A percentile compares a stretch with the other conserved stretches of the same genome.
Evolutionary conservation across 2,329 filamentous ascomycete genomes (phyloP).

Genomic region (Fusarium bactridioides): DNA sequence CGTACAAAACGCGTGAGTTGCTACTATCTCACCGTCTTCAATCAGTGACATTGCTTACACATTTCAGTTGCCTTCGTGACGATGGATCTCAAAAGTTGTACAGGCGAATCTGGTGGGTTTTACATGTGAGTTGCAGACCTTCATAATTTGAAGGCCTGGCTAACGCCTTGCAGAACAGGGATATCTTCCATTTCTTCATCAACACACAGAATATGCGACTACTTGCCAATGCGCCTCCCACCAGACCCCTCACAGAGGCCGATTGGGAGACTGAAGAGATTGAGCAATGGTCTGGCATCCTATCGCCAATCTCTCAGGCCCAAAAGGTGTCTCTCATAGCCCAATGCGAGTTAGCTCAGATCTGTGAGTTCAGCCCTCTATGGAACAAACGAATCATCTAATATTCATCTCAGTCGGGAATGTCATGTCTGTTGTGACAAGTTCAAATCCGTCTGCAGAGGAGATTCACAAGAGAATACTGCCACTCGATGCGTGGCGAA

Average conservation of each 20-base stretch:
- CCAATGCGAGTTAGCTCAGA: constrained; percentile 16
- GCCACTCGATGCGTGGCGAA: not conserved
- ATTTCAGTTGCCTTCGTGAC: not conserved
- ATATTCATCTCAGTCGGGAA: not conserved
- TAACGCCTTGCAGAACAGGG: not conserved
- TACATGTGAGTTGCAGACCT: constrained; percentile 6
- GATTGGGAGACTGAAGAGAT: constrained; percentile 26
- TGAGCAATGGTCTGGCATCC: not conserved
- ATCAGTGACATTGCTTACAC: fast-evolving
- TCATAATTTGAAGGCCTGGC: fast-evolving
- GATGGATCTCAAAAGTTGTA: constrained; percentile 1
- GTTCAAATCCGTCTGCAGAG: not conserved
- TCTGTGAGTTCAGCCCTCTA: not conserved
- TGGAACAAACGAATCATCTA: fast-evolving
- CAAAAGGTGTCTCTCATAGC: constrained; percentile 13
- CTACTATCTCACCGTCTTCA: fast-evolving
- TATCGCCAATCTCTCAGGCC: not conserved
- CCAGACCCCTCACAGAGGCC: not conserved
- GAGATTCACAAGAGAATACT: not conserved
- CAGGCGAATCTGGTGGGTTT: constrained; percentile 28
- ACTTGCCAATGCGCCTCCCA: not conserved
- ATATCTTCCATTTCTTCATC: constrained; percentile 22
- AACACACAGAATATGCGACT: constrained; percentile 3
- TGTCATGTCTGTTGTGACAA: not conserved
- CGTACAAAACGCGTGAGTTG: constrained; percentile 4